phyloP scores from a whole-genome alignment of 208 protist species.

The Ichthyophonus hoferi region DNA sequence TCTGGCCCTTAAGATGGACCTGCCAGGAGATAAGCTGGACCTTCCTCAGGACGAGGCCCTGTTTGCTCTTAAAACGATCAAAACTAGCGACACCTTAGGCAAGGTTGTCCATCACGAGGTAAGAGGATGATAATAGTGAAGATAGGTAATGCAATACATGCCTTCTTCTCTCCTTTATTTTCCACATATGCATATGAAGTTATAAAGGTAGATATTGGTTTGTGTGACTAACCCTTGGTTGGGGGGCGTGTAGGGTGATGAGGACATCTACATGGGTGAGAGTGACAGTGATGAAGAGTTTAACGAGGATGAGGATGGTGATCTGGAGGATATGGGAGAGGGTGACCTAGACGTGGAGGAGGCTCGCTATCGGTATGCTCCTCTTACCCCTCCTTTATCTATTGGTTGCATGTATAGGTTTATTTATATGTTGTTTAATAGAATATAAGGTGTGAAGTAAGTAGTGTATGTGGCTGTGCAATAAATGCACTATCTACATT shows the following conservation, averaged over 20 bases:
- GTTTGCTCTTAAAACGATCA: slow-evolving; percentile 21
- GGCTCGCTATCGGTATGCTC: too few relatives aligned
- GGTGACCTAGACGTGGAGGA: neutral
- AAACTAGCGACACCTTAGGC: neutral
- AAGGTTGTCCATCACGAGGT: neutral
- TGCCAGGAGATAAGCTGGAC: slow-evolving; percentile 11
- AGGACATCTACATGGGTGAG: neutral
- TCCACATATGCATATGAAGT: too few relatives aligned
- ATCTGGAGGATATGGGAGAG: neutral
- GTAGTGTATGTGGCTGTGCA: too few relatives aligned
- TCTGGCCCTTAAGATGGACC: slow-evolving; percentile 39
- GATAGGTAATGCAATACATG: too few relatives aligned
- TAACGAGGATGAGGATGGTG: neutral
- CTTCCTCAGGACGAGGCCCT: slow-evolving; percentile 21
- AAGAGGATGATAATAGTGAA: too few relatives aligned
- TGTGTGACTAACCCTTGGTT: neutral
- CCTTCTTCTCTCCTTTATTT: too few relatives aligned
- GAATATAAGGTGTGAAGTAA: neutral
- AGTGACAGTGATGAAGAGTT: slow-evolving; percentile 12
- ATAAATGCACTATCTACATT: too few relatives aligned
- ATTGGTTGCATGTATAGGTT: slow-evolving; percentile 22
- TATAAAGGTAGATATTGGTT: too few relatives aligned
- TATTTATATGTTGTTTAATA: neutral
- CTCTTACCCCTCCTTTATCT: too few relatives aligned
- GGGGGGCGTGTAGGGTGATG: neutral